A percentile compares a stretch with the other conserved stretches of the same genome.
These are phyloP conservation scores for Tetrahymena borealis DNA, from an alignment of 73 alveolate genomes.

Conservation along the genomic window DNA sequence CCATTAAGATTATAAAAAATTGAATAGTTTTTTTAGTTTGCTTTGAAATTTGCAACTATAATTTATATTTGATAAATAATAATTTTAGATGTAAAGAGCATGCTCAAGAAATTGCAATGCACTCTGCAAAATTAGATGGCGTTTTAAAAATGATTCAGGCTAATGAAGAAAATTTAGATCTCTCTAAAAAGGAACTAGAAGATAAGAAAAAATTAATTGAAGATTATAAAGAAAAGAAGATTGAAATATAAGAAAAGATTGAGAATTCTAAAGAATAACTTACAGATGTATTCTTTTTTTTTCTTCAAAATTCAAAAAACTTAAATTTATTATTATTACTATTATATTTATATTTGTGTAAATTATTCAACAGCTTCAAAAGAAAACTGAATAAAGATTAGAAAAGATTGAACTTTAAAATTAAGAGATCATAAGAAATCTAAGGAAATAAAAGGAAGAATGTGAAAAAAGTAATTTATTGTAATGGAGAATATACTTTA, in stretches of 20 bases:
- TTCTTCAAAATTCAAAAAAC: no score
- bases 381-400: constrained; percentile 26
- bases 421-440: constrained; percentile 20
- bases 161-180: neutral
- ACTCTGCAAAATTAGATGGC: neutral
- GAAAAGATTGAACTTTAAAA: constrained; percentile 26
- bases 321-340: no score
- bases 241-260: neutral
- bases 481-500: neutral
- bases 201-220: constrained; percentile 8
- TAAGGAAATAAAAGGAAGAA: constrained; percentile 19
- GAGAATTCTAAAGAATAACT: neutral
- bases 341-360: no score
- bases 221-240: constrained; percentile 7
- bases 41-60: neutral
- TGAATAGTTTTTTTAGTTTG: neutral
- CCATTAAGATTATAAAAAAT: constrained; percentile 4
- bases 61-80: neutral
- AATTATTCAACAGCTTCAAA: neutral
- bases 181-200: constrained; percentile 3
- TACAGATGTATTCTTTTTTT: neutral
- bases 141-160: neutral
- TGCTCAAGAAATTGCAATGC: neutral
- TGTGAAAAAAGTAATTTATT: constrained; percentile 11
- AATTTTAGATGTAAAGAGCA: neutral